Evolutionary conservation across 2,329 filamentous ascomycete genomes (phyloP).

Genomic region (Meredithiella fracta): DNA sequence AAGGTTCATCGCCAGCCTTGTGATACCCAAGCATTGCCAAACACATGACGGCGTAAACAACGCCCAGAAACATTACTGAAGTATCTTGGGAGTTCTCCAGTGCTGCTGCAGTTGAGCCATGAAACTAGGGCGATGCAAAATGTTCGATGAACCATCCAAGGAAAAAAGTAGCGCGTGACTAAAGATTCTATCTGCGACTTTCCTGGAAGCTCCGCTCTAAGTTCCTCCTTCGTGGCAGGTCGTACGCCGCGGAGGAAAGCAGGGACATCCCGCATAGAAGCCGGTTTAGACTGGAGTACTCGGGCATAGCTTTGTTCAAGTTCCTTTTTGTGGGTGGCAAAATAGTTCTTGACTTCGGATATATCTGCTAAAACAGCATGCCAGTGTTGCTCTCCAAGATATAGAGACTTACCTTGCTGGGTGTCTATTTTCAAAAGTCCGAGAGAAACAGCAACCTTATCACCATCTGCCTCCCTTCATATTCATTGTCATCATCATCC

Average conservation of each 20-base stretch:
- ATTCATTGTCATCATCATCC: conserved; percentile 16
- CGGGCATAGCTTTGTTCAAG: conserved; percentile 66
- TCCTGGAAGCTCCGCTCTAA: conserved; percentile 63
- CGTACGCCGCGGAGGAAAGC: conserved; percentile 65
- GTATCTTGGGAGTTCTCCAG: conserved; percentile 58
- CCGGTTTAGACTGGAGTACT: conserved; percentile 52
- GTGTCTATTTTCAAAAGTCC: conserved; percentile 69
- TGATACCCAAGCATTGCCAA: conserved; percentile 66
- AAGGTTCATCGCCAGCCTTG: conserved; percentile 62
- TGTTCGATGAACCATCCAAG: conserved; percentile 50
- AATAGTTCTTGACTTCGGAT: conserved; percentile 86
- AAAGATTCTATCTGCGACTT: conserved; percentile 73
- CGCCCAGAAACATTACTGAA: conserved; percentile 59
- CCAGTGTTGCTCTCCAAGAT: conserved; percentile 74
- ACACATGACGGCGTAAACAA: conserved; percentile 61
- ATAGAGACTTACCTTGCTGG: conserved; percentile 63
- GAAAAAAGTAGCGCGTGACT: conserved; percentile 80
- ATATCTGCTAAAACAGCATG: conserved; percentile 67
- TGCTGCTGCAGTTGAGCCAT: conserved; percentile 49
- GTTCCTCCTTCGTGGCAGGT: conserved; percentile 55
- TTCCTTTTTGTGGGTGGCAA: conserved; percentile 71
- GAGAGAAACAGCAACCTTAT: conserved; percentile 47
- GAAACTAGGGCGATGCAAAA: conserved; percentile 74
- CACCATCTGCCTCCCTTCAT: background rate
- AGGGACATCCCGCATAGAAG: conserved; percentile 44